A percentile compares a stretch with the other conserved stretches of the same genome.
These are phyloP conservation scores for Jaltomata sinuosa DNA, from an alignment of 257 asterid genomes.

Conservation along the genomic window DNA sequence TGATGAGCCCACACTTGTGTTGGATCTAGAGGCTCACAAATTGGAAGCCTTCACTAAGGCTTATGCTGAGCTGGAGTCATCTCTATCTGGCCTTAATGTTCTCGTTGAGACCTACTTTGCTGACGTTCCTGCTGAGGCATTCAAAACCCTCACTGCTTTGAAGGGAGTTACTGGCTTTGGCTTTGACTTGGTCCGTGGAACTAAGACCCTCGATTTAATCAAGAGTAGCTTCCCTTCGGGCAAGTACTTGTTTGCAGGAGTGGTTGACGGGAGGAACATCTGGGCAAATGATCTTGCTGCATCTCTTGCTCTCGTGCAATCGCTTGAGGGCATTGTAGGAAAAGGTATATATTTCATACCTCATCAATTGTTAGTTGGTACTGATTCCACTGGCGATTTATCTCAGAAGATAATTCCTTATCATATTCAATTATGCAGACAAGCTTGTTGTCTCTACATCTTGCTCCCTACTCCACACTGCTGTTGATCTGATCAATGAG, in stretches of 20 bases:
- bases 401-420: neutral
- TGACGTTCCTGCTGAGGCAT: slow-evolving; percentile 41
- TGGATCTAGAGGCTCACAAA: slow-evolving; percentile 33
- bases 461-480: slow-evolving; percentile 86
- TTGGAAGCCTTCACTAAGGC: slow-evolving; percentile 38
- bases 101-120: slow-evolving; percentile 43
- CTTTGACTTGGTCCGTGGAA: slow-evolving; percentile 64
- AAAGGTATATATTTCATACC: slow-evolving; percentile 38
- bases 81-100: slow-evolving; percentile 39
- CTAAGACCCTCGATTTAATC: slow-evolving; percentile 64
- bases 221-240: slow-evolving; percentile 79
- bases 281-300: slow-evolving; percentile 89
- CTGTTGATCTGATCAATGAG: slow-evolving; percentile 84
- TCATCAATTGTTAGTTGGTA: neutral
- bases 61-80: slow-evolving; percentile 26
- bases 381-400: neutral
- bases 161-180: slow-evolving; percentile 40
- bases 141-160: slow-evolving; percentile 37
- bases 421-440: slow-evolving; percentile 29
- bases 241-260: slow-evolving; percentile 86
- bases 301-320: slow-evolving; percentile 48
- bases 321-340: slow-evolving; percentile 81
- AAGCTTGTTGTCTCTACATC: slow-evolving; percentile 95
- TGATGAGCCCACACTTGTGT: slow-evolving; percentile 38
- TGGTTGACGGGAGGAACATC: slow-evolving; percentile 95